Evolutionary conservation across 345 rosid genomes (phyloP), one percentile per base, ranked within the genome.

Genomic region (Sonneratia alba): DNA sequence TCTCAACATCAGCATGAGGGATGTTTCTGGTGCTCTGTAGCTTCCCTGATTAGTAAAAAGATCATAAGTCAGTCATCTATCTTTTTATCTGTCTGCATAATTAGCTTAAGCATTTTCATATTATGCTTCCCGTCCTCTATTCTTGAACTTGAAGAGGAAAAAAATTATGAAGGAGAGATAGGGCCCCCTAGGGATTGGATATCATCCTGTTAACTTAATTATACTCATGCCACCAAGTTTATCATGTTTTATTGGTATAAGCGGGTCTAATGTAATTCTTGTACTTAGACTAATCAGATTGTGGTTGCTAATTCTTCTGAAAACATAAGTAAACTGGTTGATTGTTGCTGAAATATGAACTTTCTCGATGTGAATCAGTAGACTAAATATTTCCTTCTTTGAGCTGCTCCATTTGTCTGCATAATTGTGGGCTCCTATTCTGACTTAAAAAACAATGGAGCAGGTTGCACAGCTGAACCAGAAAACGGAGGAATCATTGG

Each of bases 1-100:
- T 77, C 72, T 96, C 70, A 91, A 91, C 74, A 89, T 96, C 77
- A 96, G 93, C 83, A 89, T 89, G 92, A 87, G 94, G 81, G 98
- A 91, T 84, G 87, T 81, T n/a, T 78, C 81, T 1, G 83, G 80
- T 72, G 76, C 87, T 67, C 74, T 59, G 66, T 62, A 62, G 38
- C 38, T 62, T 62, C 66, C 43, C 66, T 27, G 32, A 62, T 62
- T 62, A 22, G 66, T 62, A 62, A 62, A 34, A 62, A 32, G 37
- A 27, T 27, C 32, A 19, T 21, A n/a, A 19, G 66, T 62, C 32
- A 62, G 36, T 3, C 27, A 62, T 9, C 38, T 11, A 27, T 62
- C 66, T 34, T 27, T 62, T 37, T 1, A 2, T 62, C 38, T 27
- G 38, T 34, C 34, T 59, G 4, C 15, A 6, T 53, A 53, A 53